Evolutionary conservation across 768 basidiomycete species (phyloP), one percentile per base, ranked within the genome.

Genomic region (Leccinellum rugosiceps): DNA sequence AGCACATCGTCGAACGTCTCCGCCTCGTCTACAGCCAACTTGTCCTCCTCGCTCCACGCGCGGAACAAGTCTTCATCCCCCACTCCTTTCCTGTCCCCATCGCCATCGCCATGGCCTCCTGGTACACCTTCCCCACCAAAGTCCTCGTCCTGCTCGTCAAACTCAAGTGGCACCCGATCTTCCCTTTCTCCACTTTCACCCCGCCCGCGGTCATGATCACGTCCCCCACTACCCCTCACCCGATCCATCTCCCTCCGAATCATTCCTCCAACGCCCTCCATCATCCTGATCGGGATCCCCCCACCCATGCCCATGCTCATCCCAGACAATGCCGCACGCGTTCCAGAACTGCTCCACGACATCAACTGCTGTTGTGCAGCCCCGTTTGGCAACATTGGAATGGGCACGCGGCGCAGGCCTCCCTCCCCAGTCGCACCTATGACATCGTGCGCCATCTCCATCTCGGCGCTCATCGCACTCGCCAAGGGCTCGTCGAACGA

Each of bases 331-430:
- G 59, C 59, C 3, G 46, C 48, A 7, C 65, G 62, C 26, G 62
- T 58, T 28, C 62, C 50, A 9, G 65, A 50, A 3, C 58, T 34
- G 3, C 64, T 35, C 64, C 64, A 66, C 10, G 64, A 59, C 15
- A 55, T 19, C 23, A 49, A 48, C 25, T 55, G 52, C 46, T 68
- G 65, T 25, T 58, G 66, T 5, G 71, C 65, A 1, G 68, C 67
- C 17, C 90, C 91, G 61, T 94, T 94, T 0, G 92, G 92, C 35
- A 88, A 78, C 83, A 91, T 90, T 0, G 93, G 93, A 2, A 94
- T 78, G 49, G 32, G 55, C 26, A 34, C 50, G 0, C 53, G n/a
- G 41, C 41, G 41, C 10, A 19, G 31, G 83, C 78, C 0, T 77
- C 75, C 31, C 72, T 69, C 2, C 55, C 71, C 19, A 74, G 65